Evolutionary conservation across 306 rosid genomes (phyloP).

Genomic region (Alnus rubra): DNA sequence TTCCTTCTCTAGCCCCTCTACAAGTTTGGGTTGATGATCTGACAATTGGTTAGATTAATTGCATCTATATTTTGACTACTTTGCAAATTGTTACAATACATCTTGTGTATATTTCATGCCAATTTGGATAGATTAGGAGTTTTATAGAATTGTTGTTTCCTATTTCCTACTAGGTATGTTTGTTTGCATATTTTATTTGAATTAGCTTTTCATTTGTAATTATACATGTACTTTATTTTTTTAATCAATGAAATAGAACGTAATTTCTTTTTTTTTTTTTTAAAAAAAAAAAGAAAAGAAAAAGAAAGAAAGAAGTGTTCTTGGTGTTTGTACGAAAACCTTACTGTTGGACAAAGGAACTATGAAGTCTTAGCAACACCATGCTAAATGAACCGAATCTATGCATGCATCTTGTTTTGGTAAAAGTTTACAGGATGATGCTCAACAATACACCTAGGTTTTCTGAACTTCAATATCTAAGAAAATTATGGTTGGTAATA

Average conservation of each 20-base stretch:
- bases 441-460: neutral
- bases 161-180: constrained; percentile 1
- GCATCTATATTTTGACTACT: constrained; percentile 14
- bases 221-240: neutral
- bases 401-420: neutral
- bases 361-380: neutral
- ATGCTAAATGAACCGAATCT: neutral
- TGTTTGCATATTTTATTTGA: constrained; percentile 1
- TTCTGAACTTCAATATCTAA: neutral
- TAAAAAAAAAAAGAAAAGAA: neutral
- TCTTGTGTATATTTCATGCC: constrained; percentile 27
- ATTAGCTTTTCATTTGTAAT: constrained; percentile 16
- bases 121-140: constrained; percentile 18
- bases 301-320: neutral
- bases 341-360: neutral
- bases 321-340: neutral
- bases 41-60: constrained; percentile 19
- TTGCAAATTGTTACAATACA: constrained; percentile 25
- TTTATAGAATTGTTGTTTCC: constrained; percentile 24
- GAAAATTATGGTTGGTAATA: neutral
- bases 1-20: constrained; percentile 53
- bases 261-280: neutral
- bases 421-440: neutral
- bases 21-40: constrained; percentile 20
- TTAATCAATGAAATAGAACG: neutral